Evolutionary conservation across 495 filamentous ascomycete genomes (phyloP), one percentile per base, ranked within the genome.

Genomic region (Achaetomiella virescens): DNA sequence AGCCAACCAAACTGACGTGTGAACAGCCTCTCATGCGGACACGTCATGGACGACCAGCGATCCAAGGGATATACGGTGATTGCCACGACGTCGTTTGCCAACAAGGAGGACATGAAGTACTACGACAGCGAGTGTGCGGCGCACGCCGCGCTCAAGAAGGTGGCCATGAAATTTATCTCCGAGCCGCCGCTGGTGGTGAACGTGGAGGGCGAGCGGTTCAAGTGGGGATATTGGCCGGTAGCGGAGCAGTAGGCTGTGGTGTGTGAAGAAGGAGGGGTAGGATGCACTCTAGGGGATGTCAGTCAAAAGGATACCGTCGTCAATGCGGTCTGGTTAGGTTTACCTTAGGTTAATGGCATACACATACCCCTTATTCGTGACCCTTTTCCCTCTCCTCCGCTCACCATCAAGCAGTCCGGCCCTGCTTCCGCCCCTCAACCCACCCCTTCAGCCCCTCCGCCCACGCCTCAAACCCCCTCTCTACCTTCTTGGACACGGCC

Each of bases 71-170:
- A 71, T 71, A 88, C 79, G 6, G 52, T 89, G 37, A 74, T 78
- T 9, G 77, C 79, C 12, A 76, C 80, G 62, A 78, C 75, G 48
- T 76, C 75, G 40, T 89, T 90, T 58, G 75, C 76, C 6, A 81
- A 64, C 37, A 45, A 83, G 49, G 85, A 83, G 10, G 86, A 89
- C 67, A 83, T 89, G 81, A 68, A 81, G 60, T 89, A 81, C 66
- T 90, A 87, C 61, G 86, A 90, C 68, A 63, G 54, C 6, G 75
- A 81, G 55, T 87, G 84, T 64, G 72, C 74, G 54, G 85, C 84
- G 15, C 85, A 89, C 56, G 70, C 70, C 52, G 72, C 65, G 43
- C 68, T 88, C 37, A 88, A 85, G 77, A 75, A 74, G 52, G 41
- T 50, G 10, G 69, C 74, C 12, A 61, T 46, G 2, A 58, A 35